Evolutionary conservation across 73 alveolate species (phyloP).

Genomic region (Paramecium primaurelia): DNA sequence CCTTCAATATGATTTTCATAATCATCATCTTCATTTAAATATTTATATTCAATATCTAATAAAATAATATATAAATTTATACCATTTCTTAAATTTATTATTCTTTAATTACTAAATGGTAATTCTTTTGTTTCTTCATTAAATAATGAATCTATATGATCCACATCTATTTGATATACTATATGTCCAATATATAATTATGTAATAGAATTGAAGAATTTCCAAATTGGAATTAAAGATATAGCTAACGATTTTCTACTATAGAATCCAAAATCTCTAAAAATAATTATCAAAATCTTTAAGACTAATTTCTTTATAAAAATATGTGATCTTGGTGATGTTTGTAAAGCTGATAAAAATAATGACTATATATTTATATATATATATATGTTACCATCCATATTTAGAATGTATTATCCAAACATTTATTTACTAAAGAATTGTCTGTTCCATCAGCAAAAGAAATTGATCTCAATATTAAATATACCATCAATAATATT

Average conservation of each 20-base stretch:
- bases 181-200: conserved; percentile 44
- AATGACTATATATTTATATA: neutral
- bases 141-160: conserved; percentile 25
- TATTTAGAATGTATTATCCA: conserved; percentile 53
- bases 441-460: conserved; percentile 62
- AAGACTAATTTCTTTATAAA: conserved; percentile 48
- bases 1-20: conserved; percentile 61
- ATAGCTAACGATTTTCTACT: conserved; percentile 46
- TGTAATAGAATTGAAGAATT: conserved; percentile 42
- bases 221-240: conserved; percentile 52
- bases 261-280: conserved; percentile 51
- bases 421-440: conserved; percentile 15
- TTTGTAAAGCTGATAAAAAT: conserved; percentile 49
- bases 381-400: conserved; percentile 48
- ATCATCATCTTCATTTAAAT: conserved; percentile 60
- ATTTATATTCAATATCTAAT: conserved; percentile 47
- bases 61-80: neutral
- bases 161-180: conserved; percentile 37
- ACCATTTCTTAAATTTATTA: conserved; percentile 1
- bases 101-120: neutral
- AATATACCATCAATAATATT: conserved; percentile 40
- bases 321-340: conserved; percentile 52
- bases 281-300: conserved; percentile 48
- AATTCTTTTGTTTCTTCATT: conserved; percentile 5
- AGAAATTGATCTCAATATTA: conserved; percentile 47